A percentile compares a stretch with the other conserved stretches of the same genome.
These are phyloP conservation scores for Zea mays DNA, from an alignment of 176 grass and related monocot genomes.

Conservation along the genomic window DNA sequence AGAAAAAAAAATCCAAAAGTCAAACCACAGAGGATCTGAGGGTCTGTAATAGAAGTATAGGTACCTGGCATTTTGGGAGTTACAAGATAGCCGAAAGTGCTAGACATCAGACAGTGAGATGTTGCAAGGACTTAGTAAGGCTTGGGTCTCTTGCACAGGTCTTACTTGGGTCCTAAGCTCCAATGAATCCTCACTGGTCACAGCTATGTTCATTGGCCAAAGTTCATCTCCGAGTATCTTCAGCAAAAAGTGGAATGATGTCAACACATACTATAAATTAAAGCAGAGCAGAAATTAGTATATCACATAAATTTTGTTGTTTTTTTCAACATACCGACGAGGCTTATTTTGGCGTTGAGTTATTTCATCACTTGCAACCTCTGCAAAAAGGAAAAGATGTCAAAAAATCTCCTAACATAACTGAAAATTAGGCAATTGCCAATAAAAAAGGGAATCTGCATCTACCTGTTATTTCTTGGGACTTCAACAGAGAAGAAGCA, in stretches of 20 bases:
- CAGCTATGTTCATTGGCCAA: constrained; percentile 63
- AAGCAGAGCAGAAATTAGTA: background rate
- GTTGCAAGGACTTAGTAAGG: constrained; percentile 25
- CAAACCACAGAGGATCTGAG: background rate
- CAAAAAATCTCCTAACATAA: constrained; percentile 9
- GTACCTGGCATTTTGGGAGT: constrained; percentile 41
- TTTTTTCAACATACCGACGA: constrained; percentile 60
- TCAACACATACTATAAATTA: constrained; percentile 26
- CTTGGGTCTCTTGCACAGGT: constrained; percentile 30
- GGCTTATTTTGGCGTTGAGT: constrained; percentile 85
- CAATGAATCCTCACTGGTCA: constrained; percentile 27
- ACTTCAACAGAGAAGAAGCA: constrained; percentile 39
- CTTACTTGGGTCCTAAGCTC: constrained; percentile 39
- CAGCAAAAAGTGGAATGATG: constrained; percentile 20
- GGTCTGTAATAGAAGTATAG: background rate
- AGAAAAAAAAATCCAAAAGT: background rate
- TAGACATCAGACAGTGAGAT: constrained; percentile 44
- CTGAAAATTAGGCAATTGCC: background rate
- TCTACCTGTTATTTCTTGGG: constrained; percentile 40
- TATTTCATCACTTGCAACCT: constrained; percentile 60
- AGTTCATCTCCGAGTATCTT: constrained; percentile 98
- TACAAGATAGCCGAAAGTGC: constrained; percentile 40
- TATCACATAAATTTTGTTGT: background rate
- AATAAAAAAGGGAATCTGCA: constrained; percentile 2
- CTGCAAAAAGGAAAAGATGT: constrained; percentile 48